Conservation (phyloP, 139 green algal species). For the Parachlorella kessleri region DNA sequence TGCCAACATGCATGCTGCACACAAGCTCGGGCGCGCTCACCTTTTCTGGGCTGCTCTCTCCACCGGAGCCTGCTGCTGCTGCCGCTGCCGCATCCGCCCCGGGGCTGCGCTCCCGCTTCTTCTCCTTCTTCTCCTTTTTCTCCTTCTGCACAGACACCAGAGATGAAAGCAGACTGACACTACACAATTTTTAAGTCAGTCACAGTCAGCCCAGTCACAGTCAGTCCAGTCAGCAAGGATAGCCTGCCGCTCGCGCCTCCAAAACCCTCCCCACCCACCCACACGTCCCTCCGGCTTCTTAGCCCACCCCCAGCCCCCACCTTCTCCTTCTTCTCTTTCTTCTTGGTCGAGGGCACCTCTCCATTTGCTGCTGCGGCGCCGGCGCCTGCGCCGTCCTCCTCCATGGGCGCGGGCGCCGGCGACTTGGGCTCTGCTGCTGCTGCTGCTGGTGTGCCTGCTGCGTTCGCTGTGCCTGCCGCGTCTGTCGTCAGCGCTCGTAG, state of each 20-base stretch:
- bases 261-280: no score
- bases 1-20: no score
- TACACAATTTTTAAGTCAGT: no score
- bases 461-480: background rate
- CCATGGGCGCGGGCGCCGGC: slow-evolving; percentile 11
- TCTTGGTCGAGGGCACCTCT: slow-evolving; percentile 16
- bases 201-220: no score
- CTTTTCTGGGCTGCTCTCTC: slow-evolving; percentile 8
- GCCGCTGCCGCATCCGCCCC: background rate
- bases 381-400: slow-evolving; percentile 1
- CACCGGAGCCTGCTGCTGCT: no score
- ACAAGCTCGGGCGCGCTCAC: slow-evolving; percentile 1
- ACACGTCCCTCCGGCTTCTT: no score
- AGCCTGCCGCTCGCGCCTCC: no score
- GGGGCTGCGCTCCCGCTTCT: slow-evolving; percentile 54
- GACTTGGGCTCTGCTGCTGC: slow-evolving; percentile 27
- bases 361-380: slow-evolving; percentile 4
- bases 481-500: background rate
- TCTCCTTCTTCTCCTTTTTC: slow-evolving; percentile 53
- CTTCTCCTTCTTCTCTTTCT: slow-evolving; percentile 30
- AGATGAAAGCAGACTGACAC: no score
- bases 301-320: background rate
- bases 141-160: slow-evolving; percentile 42
- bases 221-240: no score
- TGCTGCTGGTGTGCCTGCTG: background rate